phyloP scores from a whole-genome alignment of 768 basidiomycete species.

The Chalciporus piperatus region DNA sequence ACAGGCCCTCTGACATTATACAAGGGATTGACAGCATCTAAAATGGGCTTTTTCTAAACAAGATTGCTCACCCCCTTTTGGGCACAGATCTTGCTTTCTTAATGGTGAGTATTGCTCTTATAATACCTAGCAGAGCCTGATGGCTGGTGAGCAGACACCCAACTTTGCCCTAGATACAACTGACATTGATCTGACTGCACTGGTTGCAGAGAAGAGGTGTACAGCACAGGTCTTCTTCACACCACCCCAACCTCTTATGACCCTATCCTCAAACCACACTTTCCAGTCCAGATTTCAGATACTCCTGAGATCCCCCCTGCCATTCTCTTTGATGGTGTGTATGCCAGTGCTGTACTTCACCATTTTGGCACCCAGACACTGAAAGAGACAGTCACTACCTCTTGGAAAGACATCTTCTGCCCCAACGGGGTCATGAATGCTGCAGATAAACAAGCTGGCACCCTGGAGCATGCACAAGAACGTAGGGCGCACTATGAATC shows the following conservation, averaged over 20 bases:
- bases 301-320: conserved; percentile 1
- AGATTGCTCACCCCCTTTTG: not conserved
- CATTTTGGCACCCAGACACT: not conserved
- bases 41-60: conserved; percentile 5
- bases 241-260: not conserved
- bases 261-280: not conserved
- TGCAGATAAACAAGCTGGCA: no score
- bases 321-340: conserved; percentile 6
- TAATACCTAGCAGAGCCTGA: not conserved
- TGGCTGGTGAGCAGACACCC: not conserved
- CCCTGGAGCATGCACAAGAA: no score
- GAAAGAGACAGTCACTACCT: not conserved
- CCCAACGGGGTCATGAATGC: not conserved
- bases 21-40: not conserved
- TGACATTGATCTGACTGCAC: not conserved
- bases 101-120: not conserved
- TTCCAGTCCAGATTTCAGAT: not conserved
- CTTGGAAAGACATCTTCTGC: not conserved
- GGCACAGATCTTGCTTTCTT: not conserved
- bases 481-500: no score
- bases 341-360: not conserved
- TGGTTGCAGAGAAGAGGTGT: not conserved
- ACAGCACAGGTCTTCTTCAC: not conserved
- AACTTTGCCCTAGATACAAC: conserved; percentile 4
- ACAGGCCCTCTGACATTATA: not conserved